These are phyloP conservation scores for Phlebiopsis gigantea DNA, from an alignment of 768 basidiomycete species.

Conservation along the genomic window DNA sequence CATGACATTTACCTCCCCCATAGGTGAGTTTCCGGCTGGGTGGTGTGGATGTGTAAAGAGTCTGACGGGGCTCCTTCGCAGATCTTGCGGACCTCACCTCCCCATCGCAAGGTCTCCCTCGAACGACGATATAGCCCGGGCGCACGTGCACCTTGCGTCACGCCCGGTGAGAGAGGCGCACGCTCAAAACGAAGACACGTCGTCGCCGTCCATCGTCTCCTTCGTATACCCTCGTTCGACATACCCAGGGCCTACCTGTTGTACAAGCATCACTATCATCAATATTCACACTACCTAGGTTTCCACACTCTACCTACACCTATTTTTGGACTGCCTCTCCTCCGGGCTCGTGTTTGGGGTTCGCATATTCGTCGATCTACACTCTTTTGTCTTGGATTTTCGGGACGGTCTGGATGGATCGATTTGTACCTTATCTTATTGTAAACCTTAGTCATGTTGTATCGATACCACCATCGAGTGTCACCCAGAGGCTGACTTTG, in stretches of 20 bases:
- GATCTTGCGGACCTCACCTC: slow-evolving; percentile 19
- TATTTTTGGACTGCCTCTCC: too few species aligned
- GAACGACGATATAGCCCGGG: slow-evolving; percentile 10
- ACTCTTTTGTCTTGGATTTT: not conserved
- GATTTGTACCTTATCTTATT: not conserved
- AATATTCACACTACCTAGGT: too few species aligned
- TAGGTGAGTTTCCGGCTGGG: slow-evolving; percentile 22
- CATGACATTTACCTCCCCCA: slow-evolving; percentile 35
- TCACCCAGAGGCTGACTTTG: not conserved
- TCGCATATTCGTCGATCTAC: not conserved
- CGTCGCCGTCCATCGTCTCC: not conserved
- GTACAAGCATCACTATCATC: not conserved
- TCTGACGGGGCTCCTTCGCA: slow-evolving; percentile 1
- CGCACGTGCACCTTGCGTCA: too few species aligned
- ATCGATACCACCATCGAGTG: not conserved
- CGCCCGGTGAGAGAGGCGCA: not conserved
- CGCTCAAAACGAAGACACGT: not conserved
- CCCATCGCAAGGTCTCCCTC: slow-evolving; percentile 15
- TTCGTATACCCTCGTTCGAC: slow-evolving; percentile 7
- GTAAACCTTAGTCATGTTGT: not conserved
- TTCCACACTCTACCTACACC: too few species aligned
- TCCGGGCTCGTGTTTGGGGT: not conserved
- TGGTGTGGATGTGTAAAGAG: not conserved
- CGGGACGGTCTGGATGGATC: not conserved
- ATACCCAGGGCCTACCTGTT: slow-evolving; percentile 4